Conservation (phyloP, 257 asterid genomes). For the Solanum sitiens region DNA sequence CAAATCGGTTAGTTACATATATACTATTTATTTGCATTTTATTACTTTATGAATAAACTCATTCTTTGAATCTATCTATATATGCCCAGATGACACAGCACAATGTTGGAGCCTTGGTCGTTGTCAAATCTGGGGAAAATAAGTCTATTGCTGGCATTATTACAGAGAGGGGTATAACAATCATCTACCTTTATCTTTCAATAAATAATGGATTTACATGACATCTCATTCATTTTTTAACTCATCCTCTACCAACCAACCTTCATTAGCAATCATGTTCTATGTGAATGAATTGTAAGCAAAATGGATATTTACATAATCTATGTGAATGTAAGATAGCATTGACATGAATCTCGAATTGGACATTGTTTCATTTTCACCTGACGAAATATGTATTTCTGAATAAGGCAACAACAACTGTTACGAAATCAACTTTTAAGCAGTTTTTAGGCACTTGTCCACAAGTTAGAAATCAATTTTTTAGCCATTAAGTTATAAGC, state of each 20-base stretch:
- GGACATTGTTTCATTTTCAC: not conserved
- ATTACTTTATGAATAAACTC: not conserved
- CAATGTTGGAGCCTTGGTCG: constrained; percentile 99
- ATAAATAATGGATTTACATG: not conserved
- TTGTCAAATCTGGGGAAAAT: constrained; percentile 81
- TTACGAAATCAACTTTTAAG: not conserved
- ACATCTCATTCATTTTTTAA: not conserved
- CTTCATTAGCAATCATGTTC: not conserved
- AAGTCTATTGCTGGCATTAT: constrained; percentile 77
- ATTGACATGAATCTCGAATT: not conserved
- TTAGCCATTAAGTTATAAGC: not conserved
- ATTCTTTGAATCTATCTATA: not conserved
- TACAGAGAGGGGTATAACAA: constrained; percentile 38
- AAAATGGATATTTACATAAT: not conserved
- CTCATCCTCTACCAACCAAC: not conserved
- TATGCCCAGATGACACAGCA: constrained; percentile 89
- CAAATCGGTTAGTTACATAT: constrained; percentile 49
- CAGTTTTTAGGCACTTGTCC: too few relatives aligned
- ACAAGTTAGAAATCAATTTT: not conserved
- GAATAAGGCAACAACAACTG: not conserved
- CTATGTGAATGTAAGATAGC: not conserved
- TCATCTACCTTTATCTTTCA: not conserved
- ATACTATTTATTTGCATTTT: not conserved
- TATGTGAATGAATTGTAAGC: not conserved
- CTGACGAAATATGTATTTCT: not conserved